Conservation (phyloP, 139 green algal species). For the Nannochloris sp. region DNA sequence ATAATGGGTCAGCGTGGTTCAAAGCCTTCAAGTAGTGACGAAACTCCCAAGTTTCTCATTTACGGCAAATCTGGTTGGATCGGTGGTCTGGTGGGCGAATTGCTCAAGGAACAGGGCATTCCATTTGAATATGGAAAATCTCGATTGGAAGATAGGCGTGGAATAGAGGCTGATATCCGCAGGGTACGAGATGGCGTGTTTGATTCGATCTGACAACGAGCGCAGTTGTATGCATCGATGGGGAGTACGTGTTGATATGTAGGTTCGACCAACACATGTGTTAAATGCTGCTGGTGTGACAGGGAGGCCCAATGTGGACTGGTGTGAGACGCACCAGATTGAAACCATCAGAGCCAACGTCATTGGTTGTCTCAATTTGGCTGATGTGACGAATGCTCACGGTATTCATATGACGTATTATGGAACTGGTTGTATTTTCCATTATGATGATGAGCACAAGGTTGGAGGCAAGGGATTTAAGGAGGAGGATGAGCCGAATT, state of each 20-base stretch:
- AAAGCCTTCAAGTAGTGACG: too few species aligned
- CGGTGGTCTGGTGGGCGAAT: slow-evolving; percentile 66
- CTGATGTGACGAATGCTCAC: slow-evolving; percentile 54
- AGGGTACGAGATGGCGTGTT: slow-evolving; percentile 35
- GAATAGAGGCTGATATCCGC: slow-evolving; percentile 79
- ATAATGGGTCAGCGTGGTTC: too few species aligned
- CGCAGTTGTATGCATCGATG: neutral
- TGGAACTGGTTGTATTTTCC: slow-evolving; percentile 95
- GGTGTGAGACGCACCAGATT: slow-evolving; percentile 93
- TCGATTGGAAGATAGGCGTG: slow-evolving; percentile 76
- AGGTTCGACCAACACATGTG: slow-evolving; percentile 90
- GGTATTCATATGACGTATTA: slow-evolving; percentile 92
- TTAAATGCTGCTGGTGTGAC: slow-evolving; percentile 91
- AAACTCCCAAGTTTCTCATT: slow-evolving; percentile 58
- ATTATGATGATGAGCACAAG: slow-evolving; percentile 88
- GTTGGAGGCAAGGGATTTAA: slow-evolving; percentile 77
- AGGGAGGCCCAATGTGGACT: slow-evolving; percentile 95
- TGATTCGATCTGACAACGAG: neutral
- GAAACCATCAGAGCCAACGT: slow-evolving; percentile 93
- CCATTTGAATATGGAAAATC: slow-evolving; percentile 74
- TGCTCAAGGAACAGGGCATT: slow-evolving; percentile 66
- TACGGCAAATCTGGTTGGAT: slow-evolving; percentile 85
- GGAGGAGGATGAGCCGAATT: slow-evolving; percentile 90
- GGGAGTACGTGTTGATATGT: neutral
- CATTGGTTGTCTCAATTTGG: slow-evolving; percentile 86